A percentile compares a stretch with the other conserved stretches of the same genome.
Conservation (phyloP, 495 filamentous ascomycete genomes). For the Annulohypoxylon maeteangense region DNA sequence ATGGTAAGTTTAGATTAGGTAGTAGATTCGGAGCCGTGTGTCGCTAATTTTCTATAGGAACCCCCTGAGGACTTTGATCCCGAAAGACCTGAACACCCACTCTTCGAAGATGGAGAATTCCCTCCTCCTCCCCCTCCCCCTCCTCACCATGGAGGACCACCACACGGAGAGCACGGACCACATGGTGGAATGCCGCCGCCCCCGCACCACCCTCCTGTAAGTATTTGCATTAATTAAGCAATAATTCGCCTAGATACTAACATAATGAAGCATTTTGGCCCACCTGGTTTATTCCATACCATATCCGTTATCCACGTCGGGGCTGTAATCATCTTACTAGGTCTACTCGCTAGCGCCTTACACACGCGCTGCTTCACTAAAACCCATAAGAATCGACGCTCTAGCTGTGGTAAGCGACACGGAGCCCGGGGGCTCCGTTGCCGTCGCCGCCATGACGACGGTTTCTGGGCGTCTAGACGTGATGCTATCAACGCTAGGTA, state of each 20-base stretch:
- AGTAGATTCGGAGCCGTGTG: not conserved
- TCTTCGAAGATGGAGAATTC: conserved; percentile 8
- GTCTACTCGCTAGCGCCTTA: conserved; percentile 49
- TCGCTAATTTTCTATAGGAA: conserved; percentile 24
- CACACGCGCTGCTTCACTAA: conserved; percentile 47
- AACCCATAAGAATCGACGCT: conserved; percentile 55
- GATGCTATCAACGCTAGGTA: conserved; percentile 30
- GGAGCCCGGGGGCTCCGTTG: conserved; percentile 49
- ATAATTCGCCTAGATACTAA: conserved; percentile 4
- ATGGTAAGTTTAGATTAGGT: conserved; percentile 25
- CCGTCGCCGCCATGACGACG: conserved; percentile 48
- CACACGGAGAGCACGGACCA: not conserved
- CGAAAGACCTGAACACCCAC: conserved; percentile 8
- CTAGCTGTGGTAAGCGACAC: conserved; percentile 50
- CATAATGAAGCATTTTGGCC: conserved; percentile 18
- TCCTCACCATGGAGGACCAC: not conserved
- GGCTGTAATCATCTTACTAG: conserved; percentile 47
- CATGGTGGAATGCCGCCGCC: conserved; percentile 5
- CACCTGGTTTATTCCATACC: conserved; percentile 13
- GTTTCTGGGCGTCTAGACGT: conserved; percentile 17
- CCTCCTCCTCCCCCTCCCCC: conserved; percentile 9
- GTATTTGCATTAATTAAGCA: not conserved
- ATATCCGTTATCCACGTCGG: conserved; percentile 33
- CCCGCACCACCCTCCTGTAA: conserved; percentile 24
- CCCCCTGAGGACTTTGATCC: conserved; percentile 13